Conservation (phyloP, 345 rosid genomes). For the Nasturtium officinale region DNA sequence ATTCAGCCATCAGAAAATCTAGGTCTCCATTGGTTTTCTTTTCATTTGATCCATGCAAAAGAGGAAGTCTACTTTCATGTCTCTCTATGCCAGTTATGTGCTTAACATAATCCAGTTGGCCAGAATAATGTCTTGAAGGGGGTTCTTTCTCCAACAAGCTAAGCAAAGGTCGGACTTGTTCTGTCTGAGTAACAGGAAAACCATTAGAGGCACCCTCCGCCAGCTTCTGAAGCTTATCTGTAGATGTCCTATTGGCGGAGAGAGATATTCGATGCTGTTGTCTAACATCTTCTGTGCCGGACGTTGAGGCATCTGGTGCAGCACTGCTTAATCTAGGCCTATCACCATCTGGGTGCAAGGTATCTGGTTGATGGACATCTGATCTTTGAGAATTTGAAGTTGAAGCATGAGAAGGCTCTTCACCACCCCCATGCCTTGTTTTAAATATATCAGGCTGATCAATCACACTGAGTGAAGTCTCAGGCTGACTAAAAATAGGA, state of each 20-base stretch:
- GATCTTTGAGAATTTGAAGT: constrained; percentile 71
- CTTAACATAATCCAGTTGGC: constrained; percentile 83
- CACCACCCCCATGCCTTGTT: constrained; percentile 60
- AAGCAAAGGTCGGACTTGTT: constrained; percentile 93
- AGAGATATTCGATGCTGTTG: constrained; percentile 52
- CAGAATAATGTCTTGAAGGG: constrained; percentile 80
- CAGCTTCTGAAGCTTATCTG: constrained; percentile 72
- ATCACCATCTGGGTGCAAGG: constrained; percentile 58
- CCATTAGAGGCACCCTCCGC: constrained; percentile 71
- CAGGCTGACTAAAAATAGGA: constrained; percentile 66
- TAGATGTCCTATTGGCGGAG: constrained; percentile 62
- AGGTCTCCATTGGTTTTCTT: constrained; percentile 91
- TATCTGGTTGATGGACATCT: constrained; percentile 62
- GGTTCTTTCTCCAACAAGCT: constrained; percentile 99
- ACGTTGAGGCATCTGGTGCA: constrained; percentile 49
- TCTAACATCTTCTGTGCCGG: constrained; percentile 61
- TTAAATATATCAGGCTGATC: constrained; percentile 70
- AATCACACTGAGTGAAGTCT: constrained; percentile 48
- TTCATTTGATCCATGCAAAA: constrained; percentile 81
- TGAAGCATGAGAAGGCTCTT: constrained; percentile 79
- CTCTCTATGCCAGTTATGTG: constrained; percentile 85
- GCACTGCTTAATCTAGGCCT: constrained; percentile 66
- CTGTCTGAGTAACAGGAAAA: constrained; percentile 59
- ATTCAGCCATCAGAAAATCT: constrained; percentile 93
- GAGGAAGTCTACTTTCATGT: constrained; percentile 89